Evolutionary conservation across 441 rosid genomes (phyloP), one percentile per base, ranked within the genome.

Genomic region (Populus hybrid): DNA sequence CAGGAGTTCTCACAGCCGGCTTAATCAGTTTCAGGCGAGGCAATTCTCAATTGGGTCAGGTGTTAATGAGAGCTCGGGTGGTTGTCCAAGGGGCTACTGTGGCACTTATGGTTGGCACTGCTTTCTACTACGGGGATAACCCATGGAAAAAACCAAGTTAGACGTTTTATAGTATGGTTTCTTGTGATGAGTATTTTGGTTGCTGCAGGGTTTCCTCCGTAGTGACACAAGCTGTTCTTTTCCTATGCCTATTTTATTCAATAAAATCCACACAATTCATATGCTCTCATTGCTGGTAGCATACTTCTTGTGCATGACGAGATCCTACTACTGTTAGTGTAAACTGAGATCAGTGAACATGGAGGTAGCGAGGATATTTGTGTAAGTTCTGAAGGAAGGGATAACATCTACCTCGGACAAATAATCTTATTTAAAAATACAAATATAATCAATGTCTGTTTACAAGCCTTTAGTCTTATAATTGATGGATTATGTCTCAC

Each of bases 51-150:
- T 75, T 96, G 83, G 98, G 98, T 70, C 98, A 94, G 91, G 76
- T 75, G 76, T 84, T 94, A 82, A 96, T 93, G 98, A 85, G 99
- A 86, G 99, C 98, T 76, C 86, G 99, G 64, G 99, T 96, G 73
- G 95, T 90, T 26, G 98, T 88, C 75, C 98, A 96, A 78, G 99
- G 99, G 79, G 99, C 98, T 76, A 96, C 99, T 0, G 98, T 96
- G 32, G 98, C 96, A 0, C 89, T 96, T 42, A 93, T 96, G 98
- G 98, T 94, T 40, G 99, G 98, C 72, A 93, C 97, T 21, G 98
- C 97, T 2, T 93, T 79, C 81, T 93, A 92, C 90, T 94, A 96
- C 20, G 98, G 93, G 30, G 98, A 90, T 23, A 91, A 88, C 79
- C 98, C 97, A 0, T 93, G 99, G 97, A 87, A 89, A 84, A 87